Conservation (phyloP, 805 yeast species). For the Suhomyces sp. region DNA sequence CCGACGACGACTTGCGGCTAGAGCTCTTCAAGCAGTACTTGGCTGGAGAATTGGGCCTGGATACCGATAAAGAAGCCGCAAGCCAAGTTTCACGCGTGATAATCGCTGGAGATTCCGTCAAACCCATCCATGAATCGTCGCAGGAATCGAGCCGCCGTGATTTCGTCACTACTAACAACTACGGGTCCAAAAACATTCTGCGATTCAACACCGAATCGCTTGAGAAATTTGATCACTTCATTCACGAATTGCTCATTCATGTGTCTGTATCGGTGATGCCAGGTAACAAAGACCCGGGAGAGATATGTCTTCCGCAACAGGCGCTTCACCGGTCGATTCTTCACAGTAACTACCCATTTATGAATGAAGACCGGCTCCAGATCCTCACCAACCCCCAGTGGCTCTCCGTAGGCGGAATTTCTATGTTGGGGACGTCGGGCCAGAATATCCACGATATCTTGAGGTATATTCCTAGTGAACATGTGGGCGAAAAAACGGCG, state of each 20-base stretch:
- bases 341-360: conserved; percentile 39
- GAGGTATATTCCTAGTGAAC: conserved; percentile 46
- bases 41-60: conserved; percentile 61
- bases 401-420: conserved; percentile 46
- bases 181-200: conserved; percentile 53
- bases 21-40: conserved; percentile 68
- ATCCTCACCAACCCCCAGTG: conserved; percentile 64
- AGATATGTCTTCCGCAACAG: conserved; percentile 81
- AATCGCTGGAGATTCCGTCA: conserved; percentile 71
- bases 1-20: conserved; percentile 42
- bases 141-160: conserved; percentile 23
- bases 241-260: conserved; percentile 53
- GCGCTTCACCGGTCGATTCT: conserved; percentile 81
- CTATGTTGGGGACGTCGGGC: conserved; percentile 75
- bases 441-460: conserved; percentile 78
- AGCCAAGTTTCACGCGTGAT: conserved; percentile 49
- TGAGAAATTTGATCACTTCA: conserved; percentile 54
- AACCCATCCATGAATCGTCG: conserved; percentile 23
- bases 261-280: conserved; percentile 80
- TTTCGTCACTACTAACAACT: conserved; percentile 39
- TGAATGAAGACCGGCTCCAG: conserved; percentile 29
- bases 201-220: conserved; percentile 50
- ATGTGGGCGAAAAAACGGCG: conserved; percentile 21
- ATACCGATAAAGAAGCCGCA: conserved; percentile 20
- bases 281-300: conserved; percentile 84